These are phyloP conservation scores for Tulasnella sp. DNA, from an alignment of 768 basidiomycete genomes.

Conservation along the genomic window DNA sequence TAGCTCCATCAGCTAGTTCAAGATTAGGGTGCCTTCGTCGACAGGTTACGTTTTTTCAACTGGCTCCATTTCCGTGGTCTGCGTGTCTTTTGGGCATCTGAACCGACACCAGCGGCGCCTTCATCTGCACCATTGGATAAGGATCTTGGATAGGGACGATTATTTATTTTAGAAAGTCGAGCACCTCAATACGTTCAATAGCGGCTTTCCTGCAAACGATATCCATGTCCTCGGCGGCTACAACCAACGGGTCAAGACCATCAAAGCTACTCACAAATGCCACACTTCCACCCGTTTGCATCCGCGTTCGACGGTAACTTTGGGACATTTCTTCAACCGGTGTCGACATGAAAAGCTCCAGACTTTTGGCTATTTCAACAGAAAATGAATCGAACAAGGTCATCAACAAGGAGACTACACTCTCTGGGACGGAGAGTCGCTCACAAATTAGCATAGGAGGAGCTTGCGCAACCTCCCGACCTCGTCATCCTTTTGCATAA, in stretches of 20 bases:
- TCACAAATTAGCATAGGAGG: constrained; percentile 95
- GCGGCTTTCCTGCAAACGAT: constrained; percentile 74
- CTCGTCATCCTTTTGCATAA: constrained; percentile 99
- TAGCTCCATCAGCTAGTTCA: too few relatives aligned
- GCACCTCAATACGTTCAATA: constrained; percentile 76
- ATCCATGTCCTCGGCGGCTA: too few relatives aligned
- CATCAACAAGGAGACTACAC: not conserved
- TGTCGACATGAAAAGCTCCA: constrained; percentile 85
- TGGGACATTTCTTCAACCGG: constrained; percentile 78
- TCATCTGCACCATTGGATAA: constrained; percentile 59
- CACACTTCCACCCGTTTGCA: constrained; percentile 89
- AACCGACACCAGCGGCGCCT: constrained; percentile 44
- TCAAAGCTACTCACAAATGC: constrained; percentile 86
- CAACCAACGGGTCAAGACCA: too few relatives aligned
- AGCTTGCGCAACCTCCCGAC: constrained; percentile 96
- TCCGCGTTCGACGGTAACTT: constrained; percentile 71
- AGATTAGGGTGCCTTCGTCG: not conserved
- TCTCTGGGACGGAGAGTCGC: constrained; percentile 38
- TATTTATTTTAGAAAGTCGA: constrained; percentile 93
- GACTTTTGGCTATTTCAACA: constrained; percentile 68
- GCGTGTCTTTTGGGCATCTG: constrained; percentile 40
- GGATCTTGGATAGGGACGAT: constrained; percentile 85
- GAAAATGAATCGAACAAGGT: not conserved
- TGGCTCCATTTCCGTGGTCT: constrained; percentile 38
- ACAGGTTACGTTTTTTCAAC: not conserved